Conservation (phyloP, 2,329 filamentous ascomycete species). For the Nemania abortiva region DNA sequence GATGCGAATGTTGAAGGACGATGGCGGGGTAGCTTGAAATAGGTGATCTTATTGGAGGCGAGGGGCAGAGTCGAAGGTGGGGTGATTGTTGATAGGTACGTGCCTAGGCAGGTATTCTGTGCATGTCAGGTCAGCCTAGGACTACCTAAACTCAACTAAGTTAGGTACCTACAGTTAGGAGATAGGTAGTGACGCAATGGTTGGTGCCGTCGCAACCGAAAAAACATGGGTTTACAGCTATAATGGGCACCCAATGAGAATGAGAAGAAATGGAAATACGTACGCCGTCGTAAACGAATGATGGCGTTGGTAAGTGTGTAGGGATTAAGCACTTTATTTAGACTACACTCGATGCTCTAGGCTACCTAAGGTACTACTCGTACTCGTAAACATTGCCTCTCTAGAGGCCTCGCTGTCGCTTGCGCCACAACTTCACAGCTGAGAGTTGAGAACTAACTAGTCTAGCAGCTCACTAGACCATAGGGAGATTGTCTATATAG, state of each 20-base stretch:
- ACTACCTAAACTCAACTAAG: too few species aligned
- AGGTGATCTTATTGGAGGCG: slow-evolving; percentile 26
- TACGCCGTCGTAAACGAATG: too few species aligned
- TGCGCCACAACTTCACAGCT: slow-evolving; percentile 18
- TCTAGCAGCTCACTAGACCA: background rate
- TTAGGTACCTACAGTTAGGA: too few species aligned
- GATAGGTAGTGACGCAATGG: slow-evolving; percentile 19
- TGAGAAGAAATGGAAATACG: too few species aligned
- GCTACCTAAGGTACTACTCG: background rate
- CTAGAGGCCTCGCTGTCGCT: slow-evolving; percentile 4
- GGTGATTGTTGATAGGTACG: background rate
- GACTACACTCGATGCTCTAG: too few species aligned
- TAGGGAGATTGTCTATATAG: background rate
- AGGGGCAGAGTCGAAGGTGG: slow-evolving; percentile 19
- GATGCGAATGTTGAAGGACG: slow-evolving; percentile 17
- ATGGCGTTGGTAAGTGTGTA: too few species aligned
- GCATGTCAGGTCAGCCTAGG: too few species aligned
- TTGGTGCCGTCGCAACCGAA: slow-evolving; percentile 29
- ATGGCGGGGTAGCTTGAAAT: slow-evolving; percentile 33
- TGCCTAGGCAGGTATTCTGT: background rate
- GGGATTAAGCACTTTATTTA: too few species aligned
- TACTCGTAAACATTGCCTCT: background rate
- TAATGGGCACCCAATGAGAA: too few species aligned
- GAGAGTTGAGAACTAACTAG: background rate
- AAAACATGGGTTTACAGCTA: background rate